These are phyloP conservation scores for Teratosphaeria pseudoeucalypti DNA, from an alignment of 2,329 filamentous ascomycete species.

Conservation along the genomic window DNA sequence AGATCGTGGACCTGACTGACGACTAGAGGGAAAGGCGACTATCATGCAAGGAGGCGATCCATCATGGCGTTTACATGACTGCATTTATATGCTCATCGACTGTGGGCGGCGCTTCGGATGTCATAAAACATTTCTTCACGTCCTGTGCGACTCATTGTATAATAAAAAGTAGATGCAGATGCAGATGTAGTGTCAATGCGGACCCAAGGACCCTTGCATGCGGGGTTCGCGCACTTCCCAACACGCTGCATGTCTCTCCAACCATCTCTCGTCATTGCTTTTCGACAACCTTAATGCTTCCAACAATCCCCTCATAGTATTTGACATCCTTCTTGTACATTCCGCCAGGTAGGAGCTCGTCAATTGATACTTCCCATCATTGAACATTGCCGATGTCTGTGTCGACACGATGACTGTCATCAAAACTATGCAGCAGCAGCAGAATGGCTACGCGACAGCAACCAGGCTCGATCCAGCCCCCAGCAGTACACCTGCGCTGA, in stretches of 20 bases:
- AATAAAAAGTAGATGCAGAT: background rate
- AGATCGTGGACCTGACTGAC: slow-evolving; percentile 16
- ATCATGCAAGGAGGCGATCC: background rate
- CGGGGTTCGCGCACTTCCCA: background rate
- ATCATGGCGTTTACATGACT: background rate
- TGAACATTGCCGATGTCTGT: background rate
- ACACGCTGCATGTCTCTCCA: background rate
- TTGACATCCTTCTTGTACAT: background rate
- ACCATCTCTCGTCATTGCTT: background rate
- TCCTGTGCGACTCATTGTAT: too few species aligned
- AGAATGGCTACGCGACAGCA: background rate
- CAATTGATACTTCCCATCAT: background rate
- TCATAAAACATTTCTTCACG: background rate
- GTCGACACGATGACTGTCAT: background rate
- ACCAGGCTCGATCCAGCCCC: background rate
- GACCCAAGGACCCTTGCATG: background rate
- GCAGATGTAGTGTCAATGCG: too few species aligned
- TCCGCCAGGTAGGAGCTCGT: background rate
- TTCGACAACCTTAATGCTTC: background rate
- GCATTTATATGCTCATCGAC: background rate
- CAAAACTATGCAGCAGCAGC: background rate
- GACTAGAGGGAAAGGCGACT: slow-evolving; percentile 4
- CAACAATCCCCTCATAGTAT: background rate
- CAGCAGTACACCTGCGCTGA: background rate
- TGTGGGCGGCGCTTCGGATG: too few species aligned